These are phyloP conservation scores for Phytophthora aleatoria DNA, from an alignment of 352 stramenopile genomes.

Conservation along the genomic window DNA sequence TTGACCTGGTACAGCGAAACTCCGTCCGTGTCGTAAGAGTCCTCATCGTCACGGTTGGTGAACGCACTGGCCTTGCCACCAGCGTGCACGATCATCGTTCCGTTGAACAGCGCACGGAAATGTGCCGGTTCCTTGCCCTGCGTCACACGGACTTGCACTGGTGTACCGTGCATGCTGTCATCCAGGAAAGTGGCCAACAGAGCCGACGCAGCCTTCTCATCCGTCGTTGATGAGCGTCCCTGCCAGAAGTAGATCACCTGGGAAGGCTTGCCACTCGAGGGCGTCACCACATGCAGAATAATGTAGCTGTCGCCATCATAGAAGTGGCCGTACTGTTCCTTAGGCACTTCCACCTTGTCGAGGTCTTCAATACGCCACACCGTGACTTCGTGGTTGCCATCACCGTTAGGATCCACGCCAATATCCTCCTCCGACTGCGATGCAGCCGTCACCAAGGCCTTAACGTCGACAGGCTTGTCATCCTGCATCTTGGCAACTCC, in stretches of 20 bases:
- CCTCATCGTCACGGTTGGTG: conserved; percentile 72
- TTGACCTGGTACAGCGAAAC: conserved; percentile 92
- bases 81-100: conserved; percentile 89
- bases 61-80: conserved; percentile 92
- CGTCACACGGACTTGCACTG: conserved; percentile 85
- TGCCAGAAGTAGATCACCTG: conserved; percentile 95
- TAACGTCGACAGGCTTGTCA: conserved; percentile 64
- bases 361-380: conserved; percentile 94
- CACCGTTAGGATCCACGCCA: conserved; percentile 65
- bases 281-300: conserved; percentile 84
- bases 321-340: conserved; percentile 90
- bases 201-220: conserved; percentile 86
- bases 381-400: conserved; percentile 77
- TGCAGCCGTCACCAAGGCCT: conserved; percentile 49
- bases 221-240: conserved; percentile 81
- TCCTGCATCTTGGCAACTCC: conserved; percentile 47
- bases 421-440: conserved; percentile 71
- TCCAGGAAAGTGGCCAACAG: conserved; percentile 78
- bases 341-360: conserved; percentile 83
- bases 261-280: conserved; percentile 62
- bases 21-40: conserved; percentile 89
- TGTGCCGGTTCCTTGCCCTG: conserved; percentile 89
- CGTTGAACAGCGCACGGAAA: conserved; percentile 91
- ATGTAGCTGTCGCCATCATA: conserved; percentile 97
- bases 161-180: conserved; percentile 81